Base-by-base conservation (phyloP, 2,329 filamentous ascomycete species). In the Beauveria pseudobassiana region DNA sequence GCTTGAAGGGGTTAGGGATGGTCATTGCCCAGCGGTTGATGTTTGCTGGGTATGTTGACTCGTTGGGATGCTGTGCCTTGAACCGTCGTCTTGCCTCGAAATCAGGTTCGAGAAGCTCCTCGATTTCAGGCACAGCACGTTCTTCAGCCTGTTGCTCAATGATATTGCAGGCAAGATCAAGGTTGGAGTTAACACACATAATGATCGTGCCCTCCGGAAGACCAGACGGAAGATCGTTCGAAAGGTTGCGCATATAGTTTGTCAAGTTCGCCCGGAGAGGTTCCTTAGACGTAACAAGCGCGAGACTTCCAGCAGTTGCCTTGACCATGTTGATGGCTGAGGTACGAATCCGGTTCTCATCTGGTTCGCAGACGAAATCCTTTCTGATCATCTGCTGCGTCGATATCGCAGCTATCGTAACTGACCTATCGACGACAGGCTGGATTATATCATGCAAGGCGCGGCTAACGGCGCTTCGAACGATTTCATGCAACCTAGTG, bases 161-260 rank as follows among this genome's bases (percentile, higher is more conserved):
- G 65, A 97, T 90, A 68, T 85, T 89, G 71, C 95, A 98, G 52
- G 96, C 93, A 46, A 92, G 83, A 68, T 99, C 95, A 34, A 99
- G 82, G 72, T 99, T 99, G 66, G 96, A 93, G 73, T 98, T 99
- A 64, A 99, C 93, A 74, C 96, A 98, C 91, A 99, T 97, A 62
- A 98, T 85, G 64, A 99, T 95, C 38, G 95, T 90, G 7, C 95
- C 95, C 76, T 99, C 95, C 0, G 95, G 91, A 64, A 99, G 82
- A 18, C 90, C 90, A 59, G 91, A 89, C 59, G 91, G 87, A 43
- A 96, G 82, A 43, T 87, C 85, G 54, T 76, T 78, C 3, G 85
- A 82, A n/a, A 87, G 74, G 54, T 81, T 81, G 58, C 95, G 89
- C 73, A 99, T 92, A 71, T 98, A 96, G 75, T 98, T 99, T 59